A percentile compares a stretch with the other conserved stretches of the same genome.
Conservation (phyloP, 768 basidiomycete genomes). For the Russula virescens region DNA sequence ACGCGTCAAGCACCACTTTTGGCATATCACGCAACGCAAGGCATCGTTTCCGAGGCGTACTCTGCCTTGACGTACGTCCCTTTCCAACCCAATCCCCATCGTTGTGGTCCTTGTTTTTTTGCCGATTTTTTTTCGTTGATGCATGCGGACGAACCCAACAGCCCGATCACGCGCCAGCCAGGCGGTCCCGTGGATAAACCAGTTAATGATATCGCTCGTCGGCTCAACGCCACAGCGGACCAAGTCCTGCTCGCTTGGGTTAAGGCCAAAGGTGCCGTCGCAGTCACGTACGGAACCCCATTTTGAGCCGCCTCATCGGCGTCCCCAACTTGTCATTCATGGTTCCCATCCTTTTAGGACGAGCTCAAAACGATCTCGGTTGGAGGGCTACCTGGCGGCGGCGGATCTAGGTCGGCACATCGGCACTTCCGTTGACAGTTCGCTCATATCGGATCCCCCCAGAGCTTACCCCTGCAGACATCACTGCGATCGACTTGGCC, state of each 20-base stretch:
- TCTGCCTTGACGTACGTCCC: conserved; percentile 51
- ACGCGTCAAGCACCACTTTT: conserved; percentile 47
- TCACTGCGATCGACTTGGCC: conserved; percentile 51
- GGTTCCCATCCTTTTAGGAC: conserved; percentile 35
- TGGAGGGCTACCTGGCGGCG: conserved; percentile 62
- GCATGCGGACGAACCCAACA: conserved; percentile 25
- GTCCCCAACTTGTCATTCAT: not conserved
- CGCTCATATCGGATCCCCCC: not conserved
- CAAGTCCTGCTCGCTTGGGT: conserved; percentile 72
- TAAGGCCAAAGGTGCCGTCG: conserved; percentile 59
- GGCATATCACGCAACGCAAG: conserved; percentile 49
- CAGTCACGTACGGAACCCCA: conserved; percentile 45
- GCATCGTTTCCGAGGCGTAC: conserved; percentile 69
- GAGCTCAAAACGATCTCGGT: conserved; percentile 58
- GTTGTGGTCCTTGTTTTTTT: no score
- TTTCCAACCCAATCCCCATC: not conserved
- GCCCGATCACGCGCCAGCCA: conserved; percentile 53
- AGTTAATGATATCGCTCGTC: conserved; percentile 46
- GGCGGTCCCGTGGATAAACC: conserved; percentile 63
- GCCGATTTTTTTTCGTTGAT: not conserved
- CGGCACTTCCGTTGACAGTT: not conserved
- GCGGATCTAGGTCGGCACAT: conserved; percentile 52
- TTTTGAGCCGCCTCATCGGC: not conserved
- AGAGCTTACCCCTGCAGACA: conserved; percentile 49
- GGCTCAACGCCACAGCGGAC: conserved; percentile 48